Conservation (phyloP, 345 rosid genomes). For the Eucalyptus polyanthemos region DNA sequence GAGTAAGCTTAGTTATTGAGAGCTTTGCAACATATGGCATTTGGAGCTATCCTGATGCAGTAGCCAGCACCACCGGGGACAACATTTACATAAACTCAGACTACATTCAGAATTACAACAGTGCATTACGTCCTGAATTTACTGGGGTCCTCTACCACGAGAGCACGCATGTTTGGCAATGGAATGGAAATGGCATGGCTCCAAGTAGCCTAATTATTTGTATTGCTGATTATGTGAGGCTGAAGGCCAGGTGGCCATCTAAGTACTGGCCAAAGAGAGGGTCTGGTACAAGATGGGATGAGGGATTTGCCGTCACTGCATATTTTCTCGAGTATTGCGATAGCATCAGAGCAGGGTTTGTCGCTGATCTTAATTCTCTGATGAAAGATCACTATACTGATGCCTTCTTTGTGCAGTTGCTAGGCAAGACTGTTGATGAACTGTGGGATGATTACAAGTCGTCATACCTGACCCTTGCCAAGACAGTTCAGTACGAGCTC, state of each 20-base stretch:
- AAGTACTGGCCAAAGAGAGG: background rate
- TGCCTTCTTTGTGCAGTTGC: background rate
- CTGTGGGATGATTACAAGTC: background rate
- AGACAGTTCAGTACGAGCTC: background rate
- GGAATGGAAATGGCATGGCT: background rate
- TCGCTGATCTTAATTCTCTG: background rate
- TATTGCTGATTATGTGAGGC: background rate
- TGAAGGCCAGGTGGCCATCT: background rate
- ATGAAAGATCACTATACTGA: background rate
- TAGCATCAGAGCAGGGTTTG: background rate
- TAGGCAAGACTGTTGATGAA: background rate
- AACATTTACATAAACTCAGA: background rate
- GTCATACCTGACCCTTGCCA: background rate
- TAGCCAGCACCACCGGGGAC: background rate
- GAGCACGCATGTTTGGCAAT: background rate
- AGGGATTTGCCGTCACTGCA: background rate
- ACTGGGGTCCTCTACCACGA: background rate
- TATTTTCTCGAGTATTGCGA: background rate
- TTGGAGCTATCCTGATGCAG: background rate
- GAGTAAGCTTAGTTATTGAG: background rate
- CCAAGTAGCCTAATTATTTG: background rate
- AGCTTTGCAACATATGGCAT: background rate
- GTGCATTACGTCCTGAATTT: background rate
- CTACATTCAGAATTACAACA: background rate
- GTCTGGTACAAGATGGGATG: background rate